phyloP scores from a whole-genome alignment of 495 filamentous ascomycete genomes.

The Patellaria atrata region DNA sequence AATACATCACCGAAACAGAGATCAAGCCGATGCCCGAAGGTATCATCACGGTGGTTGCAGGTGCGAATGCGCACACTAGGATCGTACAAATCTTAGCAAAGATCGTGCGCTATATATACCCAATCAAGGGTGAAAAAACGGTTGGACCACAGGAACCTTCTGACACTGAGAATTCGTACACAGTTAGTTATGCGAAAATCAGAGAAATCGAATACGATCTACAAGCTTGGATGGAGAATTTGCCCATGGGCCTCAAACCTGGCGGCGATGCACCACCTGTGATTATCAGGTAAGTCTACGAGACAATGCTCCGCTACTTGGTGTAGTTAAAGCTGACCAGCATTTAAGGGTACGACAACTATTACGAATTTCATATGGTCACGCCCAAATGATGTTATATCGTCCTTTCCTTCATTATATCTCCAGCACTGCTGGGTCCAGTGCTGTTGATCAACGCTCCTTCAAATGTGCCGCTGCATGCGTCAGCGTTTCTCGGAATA shows the following conservation, averaged over 20 bases:
- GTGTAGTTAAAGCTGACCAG: too few species aligned
- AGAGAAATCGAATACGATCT: constrained; percentile 83
- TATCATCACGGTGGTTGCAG: constrained; percentile 57
- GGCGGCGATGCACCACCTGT: constrained; percentile 58
- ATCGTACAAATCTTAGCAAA: constrained; percentile 69
- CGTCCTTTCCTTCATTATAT: constrained; percentile 92
- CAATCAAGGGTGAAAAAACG: constrained; percentile 46
- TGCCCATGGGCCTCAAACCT: constrained; percentile 61
- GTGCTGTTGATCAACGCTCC: constrained; percentile 66
- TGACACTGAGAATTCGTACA: constrained; percentile 44
- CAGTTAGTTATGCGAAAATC: constrained; percentile 77
- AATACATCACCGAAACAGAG: constrained; percentile 67
- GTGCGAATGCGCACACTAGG: constrained; percentile 70
- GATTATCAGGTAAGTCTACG: constrained; percentile 55
- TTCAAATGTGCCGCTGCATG: constrained; percentile 89
- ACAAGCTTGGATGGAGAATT: constrained; percentile 64
- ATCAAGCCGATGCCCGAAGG: constrained; percentile 66
- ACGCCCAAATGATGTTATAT: constrained; percentile 91
- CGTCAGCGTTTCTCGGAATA: constrained; percentile 82
- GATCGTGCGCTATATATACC: constrained; percentile 81
- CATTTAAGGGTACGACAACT: constrained; percentile 64
- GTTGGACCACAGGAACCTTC: constrained; percentile 2
- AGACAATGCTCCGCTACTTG: background rate
- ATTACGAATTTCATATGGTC: constrained; percentile 72
- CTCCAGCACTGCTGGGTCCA: constrained; percentile 49